phyloP scores from a whole-genome alignment of 1,284 basidiomycete genomes.

The Volvariella surrecta region DNA sequence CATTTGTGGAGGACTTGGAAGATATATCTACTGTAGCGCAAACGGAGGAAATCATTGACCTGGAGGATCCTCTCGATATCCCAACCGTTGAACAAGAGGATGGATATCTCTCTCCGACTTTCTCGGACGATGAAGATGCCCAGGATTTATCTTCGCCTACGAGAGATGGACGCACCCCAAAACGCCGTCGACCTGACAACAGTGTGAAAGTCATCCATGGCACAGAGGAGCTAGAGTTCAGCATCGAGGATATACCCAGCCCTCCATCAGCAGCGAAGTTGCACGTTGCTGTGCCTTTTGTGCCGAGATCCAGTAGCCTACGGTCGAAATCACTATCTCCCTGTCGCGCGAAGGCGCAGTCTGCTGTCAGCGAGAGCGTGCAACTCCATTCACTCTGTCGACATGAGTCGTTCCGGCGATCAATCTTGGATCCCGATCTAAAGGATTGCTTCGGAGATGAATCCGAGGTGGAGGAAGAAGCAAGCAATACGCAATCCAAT shows the following conservation, averaged over 20 bases:
- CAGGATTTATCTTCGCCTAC: constrained; percentile 60
- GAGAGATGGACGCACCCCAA: constrained; percentile 17
- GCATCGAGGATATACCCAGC: constrained; percentile 53
- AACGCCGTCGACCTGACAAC: neutral
- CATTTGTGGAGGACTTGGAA: constrained; percentile 18
- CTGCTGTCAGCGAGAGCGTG: constrained; percentile 6
- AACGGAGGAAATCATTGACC: constrained; percentile 23
- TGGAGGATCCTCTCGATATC: constrained; percentile 26
- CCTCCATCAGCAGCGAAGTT: constrained; percentile 29
- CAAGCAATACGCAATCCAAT: neutral
- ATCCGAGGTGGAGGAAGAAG: neutral
- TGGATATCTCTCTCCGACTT: constrained; percentile 65
- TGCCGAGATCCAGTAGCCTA: neutral
- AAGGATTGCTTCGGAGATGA: constrained; percentile 13
- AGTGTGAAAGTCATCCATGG: neutral
- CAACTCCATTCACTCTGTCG: constrained; percentile 2
- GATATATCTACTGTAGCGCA: constrained; percentile 26
- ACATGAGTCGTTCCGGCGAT: neutral
- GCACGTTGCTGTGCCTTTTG: constrained; percentile 3
- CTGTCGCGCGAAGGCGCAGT: too few relatives aligned
- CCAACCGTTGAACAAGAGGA: constrained; percentile 59
- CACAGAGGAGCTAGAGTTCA: constrained; percentile 18
- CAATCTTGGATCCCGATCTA: constrained; percentile 13
- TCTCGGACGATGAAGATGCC: constrained; percentile 29
- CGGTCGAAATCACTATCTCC: neutral